phyloP scores from a whole-genome alignment of 805 yeast genomes.

The Nadsonia fulvescens region DNA sequence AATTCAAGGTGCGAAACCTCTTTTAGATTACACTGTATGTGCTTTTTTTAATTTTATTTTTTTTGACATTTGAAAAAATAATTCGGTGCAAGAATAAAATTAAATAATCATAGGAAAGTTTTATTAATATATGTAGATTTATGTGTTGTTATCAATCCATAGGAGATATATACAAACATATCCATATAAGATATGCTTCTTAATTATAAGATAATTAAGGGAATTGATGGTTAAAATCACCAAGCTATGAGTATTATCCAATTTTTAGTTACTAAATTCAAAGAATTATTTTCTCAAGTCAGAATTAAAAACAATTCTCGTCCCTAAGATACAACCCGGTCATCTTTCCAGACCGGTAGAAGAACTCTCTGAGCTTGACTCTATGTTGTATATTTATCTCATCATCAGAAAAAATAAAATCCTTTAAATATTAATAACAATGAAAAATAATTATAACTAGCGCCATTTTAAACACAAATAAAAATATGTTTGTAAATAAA shows the following conservation, averaged over 20 bases:
- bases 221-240: not conserved
- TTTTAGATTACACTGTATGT: too few relatives aligned
- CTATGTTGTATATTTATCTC: constrained; percentile 16
- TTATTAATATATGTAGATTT: constrained; percentile 1
- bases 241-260: not conserved
- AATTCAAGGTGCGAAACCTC: too few relatives aligned
- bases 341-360: constrained; percentile 6
- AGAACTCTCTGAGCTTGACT: constrained; percentile 19
- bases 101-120: too few relatives aligned
- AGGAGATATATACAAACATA: too few relatives aligned
- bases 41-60: too few relatives aligned
- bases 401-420: constrained; percentile 12
- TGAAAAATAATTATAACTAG: too few relatives aligned
- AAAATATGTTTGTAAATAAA: too few relatives aligned
- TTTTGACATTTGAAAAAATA: too few relatives aligned
- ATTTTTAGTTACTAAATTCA: constrained; percentile 1
- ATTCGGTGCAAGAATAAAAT: too few relatives aligned
- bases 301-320: constrained; percentile 11
- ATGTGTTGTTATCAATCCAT: constrained; percentile 1
- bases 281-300: constrained; percentile 2
- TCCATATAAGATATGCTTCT: too few relatives aligned
- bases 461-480: too few relatives aligned
- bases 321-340: constrained; percentile 6
- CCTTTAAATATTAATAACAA: too few relatives aligned
- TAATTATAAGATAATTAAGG: not conserved